Percentiles rank a stretch among this genome's conserved stretches.
phyloP scores from a whole-genome alignment of 352 stramenopile species.

The Phytopythium chamaehyphon region DNA sequence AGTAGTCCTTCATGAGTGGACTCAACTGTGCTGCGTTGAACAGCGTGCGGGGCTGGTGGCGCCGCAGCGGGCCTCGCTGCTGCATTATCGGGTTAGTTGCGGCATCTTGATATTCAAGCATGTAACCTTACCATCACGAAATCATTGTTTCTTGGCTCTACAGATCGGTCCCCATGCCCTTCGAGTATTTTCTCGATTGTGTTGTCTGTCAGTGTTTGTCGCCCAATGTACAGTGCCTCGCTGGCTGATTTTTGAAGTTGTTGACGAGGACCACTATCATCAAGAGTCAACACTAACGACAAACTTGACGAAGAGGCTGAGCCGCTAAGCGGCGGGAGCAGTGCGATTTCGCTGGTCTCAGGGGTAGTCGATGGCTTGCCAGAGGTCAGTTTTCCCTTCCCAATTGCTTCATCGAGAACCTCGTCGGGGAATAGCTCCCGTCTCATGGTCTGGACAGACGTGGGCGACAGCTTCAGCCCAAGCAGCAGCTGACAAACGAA shows the following conservation, averaged over 20 bases:
- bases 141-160: not conserved
- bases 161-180: slow-evolving; percentile 8
- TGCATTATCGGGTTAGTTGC: not conserved
- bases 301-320: slow-evolving; percentile 5
- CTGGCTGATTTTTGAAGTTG: slow-evolving; percentile 35
- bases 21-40: slow-evolving; percentile 84
- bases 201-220: slow-evolving; percentile 47
- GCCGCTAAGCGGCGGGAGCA: slow-evolving; percentile 2
- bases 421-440: slow-evolving; percentile 75
- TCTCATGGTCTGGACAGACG: slow-evolving; percentile 66
- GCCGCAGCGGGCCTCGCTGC: slow-evolving; percentile 20
- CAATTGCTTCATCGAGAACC: slow-evolving; percentile 45
- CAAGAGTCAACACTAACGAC: not conserved
- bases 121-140: not conserved
- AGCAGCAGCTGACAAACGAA: slow-evolving; percentile 74
- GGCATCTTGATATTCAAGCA: not conserved
- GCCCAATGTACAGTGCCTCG: slow-evolving; percentile 47
- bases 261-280: not conserved
- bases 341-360: not conserved
- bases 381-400: slow-evolving; percentile 26
- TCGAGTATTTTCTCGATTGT: slow-evolving; percentile 56
- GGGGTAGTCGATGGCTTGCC: slow-evolving; percentile 1
- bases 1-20: slow-evolving; percentile 75
- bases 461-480: slow-evolving; percentile 55
- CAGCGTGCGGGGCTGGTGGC: slow-evolving; percentile 57